Evolutionary conservation across 1,284 basidiomycete species (phyloP).

Genomic region (Cutaneotrichosporon arboriforme): DNA sequence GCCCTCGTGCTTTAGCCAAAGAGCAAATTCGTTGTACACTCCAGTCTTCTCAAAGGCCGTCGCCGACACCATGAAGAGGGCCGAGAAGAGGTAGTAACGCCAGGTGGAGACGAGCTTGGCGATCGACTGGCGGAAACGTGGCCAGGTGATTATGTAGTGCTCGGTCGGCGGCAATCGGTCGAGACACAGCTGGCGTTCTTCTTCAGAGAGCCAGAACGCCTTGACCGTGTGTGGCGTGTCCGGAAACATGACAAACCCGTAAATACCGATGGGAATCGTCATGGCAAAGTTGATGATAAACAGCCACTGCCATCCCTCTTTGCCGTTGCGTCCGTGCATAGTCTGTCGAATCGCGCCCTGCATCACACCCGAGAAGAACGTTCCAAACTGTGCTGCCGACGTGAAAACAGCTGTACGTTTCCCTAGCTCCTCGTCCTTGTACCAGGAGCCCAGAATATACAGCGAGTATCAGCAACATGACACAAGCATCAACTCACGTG

Average conservation of each 20-base stretch:
- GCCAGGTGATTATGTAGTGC: conserved; percentile 29
- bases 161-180: conserved; percentile 23
- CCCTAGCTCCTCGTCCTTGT: conserved; percentile 40
- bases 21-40: conserved; percentile 33
- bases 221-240: conserved; percentile 35
- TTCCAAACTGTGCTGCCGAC: conserved; percentile 34
- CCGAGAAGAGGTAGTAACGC: conserved; percentile 36
- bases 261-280: conserved; percentile 35
- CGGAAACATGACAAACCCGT: conserved; percentile 43
- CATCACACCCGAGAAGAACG: conserved; percentile 41
- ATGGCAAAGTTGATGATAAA: conserved; percentile 32
- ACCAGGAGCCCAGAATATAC: conserved; percentile 45
- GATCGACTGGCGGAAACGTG: conserved; percentile 21
- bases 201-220: conserved; percentile 37
- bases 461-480: conserved; percentile 3
- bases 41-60: conserved; percentile 33
- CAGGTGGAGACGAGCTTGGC: conserved; percentile 20
- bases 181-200: conserved; percentile 31
- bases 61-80: conserved; percentile 31
- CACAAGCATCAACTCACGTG: conserved; percentile 13
- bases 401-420: conserved; percentile 41
- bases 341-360: conserved; percentile 36
- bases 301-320: conserved; percentile 30
- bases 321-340: conserved; percentile 27
- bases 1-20: conserved; percentile 30